A percentile compares a stretch with the other conserved stretches of the same genome.
Conservation (phyloP, 495 filamentous ascomycete species). For the Penicillium dipodomyicola region DNA sequence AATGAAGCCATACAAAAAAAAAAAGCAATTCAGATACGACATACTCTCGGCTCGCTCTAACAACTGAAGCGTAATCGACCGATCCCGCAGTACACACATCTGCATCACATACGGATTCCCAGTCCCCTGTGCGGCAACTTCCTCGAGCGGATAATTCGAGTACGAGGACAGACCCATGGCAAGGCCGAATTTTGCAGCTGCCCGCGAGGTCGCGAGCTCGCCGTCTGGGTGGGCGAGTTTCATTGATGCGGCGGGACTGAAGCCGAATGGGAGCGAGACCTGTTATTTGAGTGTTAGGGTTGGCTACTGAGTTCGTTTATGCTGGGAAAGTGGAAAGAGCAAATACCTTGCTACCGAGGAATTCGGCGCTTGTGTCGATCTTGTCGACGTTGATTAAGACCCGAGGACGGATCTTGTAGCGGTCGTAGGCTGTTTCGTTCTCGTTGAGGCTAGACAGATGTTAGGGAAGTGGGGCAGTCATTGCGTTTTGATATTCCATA, state of each 20-base stretch:
- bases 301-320: neutral
- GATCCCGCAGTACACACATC: slow-evolving; percentile 93
- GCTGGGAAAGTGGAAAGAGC: neutral
- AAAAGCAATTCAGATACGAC: slow-evolving; percentile 18
- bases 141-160: slow-evolving; percentile 50
- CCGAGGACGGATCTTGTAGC: slow-evolving; percentile 55
- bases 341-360: slow-evolving; percentile 42
- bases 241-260: slow-evolving; percentile 82
- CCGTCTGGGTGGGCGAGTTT: slow-evolving; percentile 84
- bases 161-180: slow-evolving; percentile 56
- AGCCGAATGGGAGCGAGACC: slow-evolving; percentile 76
- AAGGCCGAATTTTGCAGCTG: slow-evolving; percentile 71
- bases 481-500: slow-evolving; percentile 4
- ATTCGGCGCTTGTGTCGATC: slow-evolving; percentile 46
- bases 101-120: slow-evolving; percentile 58
- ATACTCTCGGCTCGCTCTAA: slow-evolving; percentile 75
- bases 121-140: slow-evolving; percentile 43
- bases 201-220: slow-evolving; percentile 75
- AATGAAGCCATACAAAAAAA: too few relatives aligned
- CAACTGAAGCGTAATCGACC: slow-evolving; percentile 78
- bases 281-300: slow-evolving; percentile 25
- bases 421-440: slow-evolving; percentile 51
- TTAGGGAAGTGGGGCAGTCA: neutral
- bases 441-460: slow-evolving; percentile 40
- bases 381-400: slow-evolving; percentile 52